A percentile compares a stretch with the other conserved stretches of the same genome.
These are phyloP conservation scores for Vigna reflexopilosa DNA, from an alignment of 306 rosid species.

Conservation along the genomic window DNA sequence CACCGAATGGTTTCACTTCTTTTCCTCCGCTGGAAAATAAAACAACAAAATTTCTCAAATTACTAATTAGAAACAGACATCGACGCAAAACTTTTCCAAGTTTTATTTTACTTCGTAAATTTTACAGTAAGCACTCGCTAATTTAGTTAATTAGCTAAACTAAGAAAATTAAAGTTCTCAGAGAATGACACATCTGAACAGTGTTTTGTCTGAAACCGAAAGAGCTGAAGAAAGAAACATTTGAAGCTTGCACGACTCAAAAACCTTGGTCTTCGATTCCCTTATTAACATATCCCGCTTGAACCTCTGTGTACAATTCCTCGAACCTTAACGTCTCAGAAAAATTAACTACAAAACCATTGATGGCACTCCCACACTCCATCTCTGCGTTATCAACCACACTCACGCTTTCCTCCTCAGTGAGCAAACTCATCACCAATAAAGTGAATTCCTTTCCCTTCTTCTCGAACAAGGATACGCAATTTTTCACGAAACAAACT, in stretches of 20 bases:
- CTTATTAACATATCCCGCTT: not conserved
- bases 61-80: not conserved
- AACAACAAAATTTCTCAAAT: not conserved
- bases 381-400: constrained; percentile 60
- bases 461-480: constrained; percentile 43
- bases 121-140: not conserved
- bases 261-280: constrained; percentile 16
- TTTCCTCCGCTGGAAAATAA: not conserved
- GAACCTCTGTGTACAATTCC: not conserved
- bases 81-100: not conserved
- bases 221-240: constrained; percentile 3
- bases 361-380: constrained; percentile 66
- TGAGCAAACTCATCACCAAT: constrained; percentile 42
- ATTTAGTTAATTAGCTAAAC: not conserved
- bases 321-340: constrained; percentile 4
- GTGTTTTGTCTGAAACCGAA: constrained; percentile 46
- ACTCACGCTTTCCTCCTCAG: constrained; percentile 47
- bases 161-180: not conserved
- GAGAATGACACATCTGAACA: constrained; percentile 36
- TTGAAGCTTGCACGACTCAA: constrained; percentile 60
- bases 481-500: constrained; percentile 24
- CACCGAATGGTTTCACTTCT: constrained; percentile 7
- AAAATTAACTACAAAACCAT: constrained; percentile 9
- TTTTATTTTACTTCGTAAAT: not conserved
- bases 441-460: constrained; percentile 46